Percentiles rank a stretch among this genome's conserved stretches.
phyloP scores from a whole-genome alignment of 129 eudicot species.

The Flaveria bidentis region DNA sequence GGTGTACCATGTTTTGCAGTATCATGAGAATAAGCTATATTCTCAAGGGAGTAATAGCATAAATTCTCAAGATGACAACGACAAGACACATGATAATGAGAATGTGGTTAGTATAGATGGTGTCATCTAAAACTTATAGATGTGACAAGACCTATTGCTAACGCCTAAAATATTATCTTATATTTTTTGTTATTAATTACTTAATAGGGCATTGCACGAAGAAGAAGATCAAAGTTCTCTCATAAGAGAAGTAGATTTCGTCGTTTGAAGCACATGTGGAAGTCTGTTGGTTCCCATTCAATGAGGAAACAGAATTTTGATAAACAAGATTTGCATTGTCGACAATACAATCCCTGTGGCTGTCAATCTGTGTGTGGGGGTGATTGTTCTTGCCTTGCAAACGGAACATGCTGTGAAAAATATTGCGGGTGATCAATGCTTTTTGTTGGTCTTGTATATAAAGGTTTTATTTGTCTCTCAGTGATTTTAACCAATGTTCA shows the following conservation, averaged over 20 bases:
- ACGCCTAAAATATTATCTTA: not conserved
- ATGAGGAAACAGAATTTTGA: constrained; percentile 64
- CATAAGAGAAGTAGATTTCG: constrained; percentile 71
- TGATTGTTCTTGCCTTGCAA: constrained; percentile 68
- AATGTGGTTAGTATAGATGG: constrained; percentile 43
- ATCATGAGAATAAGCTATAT: constrained; percentile 44
- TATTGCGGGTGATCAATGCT: constrained; percentile 65
- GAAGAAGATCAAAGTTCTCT: constrained; percentile 61
- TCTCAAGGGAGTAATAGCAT: constrained; percentile 47
- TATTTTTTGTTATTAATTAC: constrained; percentile 14
- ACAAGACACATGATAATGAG: constrained; percentile 47
- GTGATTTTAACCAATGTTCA: not conserved
- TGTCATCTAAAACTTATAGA: constrained; percentile 12
- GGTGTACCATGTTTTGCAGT: constrained; percentile 59
- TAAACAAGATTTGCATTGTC: constrained; percentile 57
- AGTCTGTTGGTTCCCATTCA: constrained; percentile 59
- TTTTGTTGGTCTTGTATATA: not conserved
- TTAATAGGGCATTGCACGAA: constrained; percentile 47
- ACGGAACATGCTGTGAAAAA: constrained; percentile 78
- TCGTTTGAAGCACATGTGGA: constrained; percentile 71
- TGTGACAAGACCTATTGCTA: not conserved
- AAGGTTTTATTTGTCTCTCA: not conserved
- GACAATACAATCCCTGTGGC: constrained; percentile 74
- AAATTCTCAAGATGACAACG: constrained; percentile 40
- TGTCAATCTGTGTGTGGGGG: constrained; percentile 76